Evolutionary conservation across 352 stramenopile species (phyloP).

Genomic region (Phytophthora brassicae): DNA sequence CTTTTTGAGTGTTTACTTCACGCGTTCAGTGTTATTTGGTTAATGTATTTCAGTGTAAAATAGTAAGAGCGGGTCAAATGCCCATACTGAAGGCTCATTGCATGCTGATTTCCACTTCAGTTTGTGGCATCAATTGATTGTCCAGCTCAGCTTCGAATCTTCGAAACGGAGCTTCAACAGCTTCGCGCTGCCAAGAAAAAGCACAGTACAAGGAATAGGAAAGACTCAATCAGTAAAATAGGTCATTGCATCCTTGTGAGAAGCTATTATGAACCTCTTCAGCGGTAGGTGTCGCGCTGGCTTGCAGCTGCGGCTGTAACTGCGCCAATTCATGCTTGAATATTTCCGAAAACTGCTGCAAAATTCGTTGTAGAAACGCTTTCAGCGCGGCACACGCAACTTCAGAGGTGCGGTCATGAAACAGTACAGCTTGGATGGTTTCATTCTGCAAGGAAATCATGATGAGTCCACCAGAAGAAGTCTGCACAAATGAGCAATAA

Average conservation of each 20-base stretch:
- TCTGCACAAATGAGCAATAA: constrained; percentile 19
- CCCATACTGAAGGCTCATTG: constrained; percentile 23
- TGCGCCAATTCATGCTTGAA: constrained; percentile 46
- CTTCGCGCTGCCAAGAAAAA: constrained; percentile 31
- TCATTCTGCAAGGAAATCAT: constrained; percentile 76
- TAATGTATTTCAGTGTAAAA: constrained; percentile 18
- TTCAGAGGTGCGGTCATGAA: constrained; percentile 71
- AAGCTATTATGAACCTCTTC: constrained; percentile 31
- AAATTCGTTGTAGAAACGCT: constrained; percentile 57
- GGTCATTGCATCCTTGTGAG: neutral
- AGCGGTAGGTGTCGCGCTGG: constrained; percentile 38
- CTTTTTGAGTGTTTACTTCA: neutral
- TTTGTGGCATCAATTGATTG: constrained; percentile 28
- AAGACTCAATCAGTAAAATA: constrained; percentile 2
- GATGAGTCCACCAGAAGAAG: constrained; percentile 50
- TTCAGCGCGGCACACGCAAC: constrained; percentile 48
- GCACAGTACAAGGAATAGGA: neutral
- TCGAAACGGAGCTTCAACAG: constrained; percentile 35
- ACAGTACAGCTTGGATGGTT: constrained; percentile 67
- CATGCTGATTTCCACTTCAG: constrained; percentile 14
- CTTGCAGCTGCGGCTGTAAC: constrained; percentile 47
- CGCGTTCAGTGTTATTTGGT: neutral
- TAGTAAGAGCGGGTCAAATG: neutral
- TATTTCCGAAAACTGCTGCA: constrained; percentile 48
- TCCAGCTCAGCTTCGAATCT: constrained; percentile 37